Conservation (phyloP, 805 yeast genomes). For the Isabelozyma rhagii region DNA sequence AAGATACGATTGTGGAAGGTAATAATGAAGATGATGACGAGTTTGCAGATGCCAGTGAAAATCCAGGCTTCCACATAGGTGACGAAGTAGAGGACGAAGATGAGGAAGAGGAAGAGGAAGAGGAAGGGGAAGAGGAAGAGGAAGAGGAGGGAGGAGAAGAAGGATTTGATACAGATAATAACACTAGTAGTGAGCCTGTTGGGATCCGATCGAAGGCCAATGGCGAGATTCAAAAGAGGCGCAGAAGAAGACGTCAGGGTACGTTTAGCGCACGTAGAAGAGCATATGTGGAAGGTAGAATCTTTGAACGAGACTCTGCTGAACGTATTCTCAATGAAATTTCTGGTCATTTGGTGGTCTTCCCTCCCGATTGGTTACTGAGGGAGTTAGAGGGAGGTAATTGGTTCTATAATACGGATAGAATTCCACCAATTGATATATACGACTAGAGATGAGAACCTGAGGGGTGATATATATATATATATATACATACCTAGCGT, state of each 20-base stretch:
- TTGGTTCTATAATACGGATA: constrained; percentile 93
- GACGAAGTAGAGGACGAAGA: constrained; percentile 1
- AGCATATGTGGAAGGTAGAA: constrained; percentile 41
- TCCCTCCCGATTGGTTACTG: constrained; percentile 88
- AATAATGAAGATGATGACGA: constrained; percentile 2
- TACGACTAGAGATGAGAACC: constrained; percentile 50
- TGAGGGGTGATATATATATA: no score
- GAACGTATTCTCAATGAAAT: constrained; percentile 67
- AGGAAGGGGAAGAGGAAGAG: background rate
- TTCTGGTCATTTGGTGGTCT: constrained; percentile 85
- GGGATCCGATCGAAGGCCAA: background rate
- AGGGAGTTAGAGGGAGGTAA: constrained; percentile 86
- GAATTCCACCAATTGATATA: constrained; percentile 93
- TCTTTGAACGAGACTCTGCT: constrained; percentile 73
- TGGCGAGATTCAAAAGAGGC: constrained; percentile 8
- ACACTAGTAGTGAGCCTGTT: background rate
- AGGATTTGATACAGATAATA: background rate
- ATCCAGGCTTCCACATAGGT: background rate
- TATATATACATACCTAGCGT: no score
- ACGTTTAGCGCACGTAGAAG: constrained; percentile 35
- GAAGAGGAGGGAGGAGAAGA: constrained; percentile 1
- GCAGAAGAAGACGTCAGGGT: constrained; percentile 34
- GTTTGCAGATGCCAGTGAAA: background rate
- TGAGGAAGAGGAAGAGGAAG: background rate
- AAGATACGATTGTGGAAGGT: constrained; percentile 1